Evolutionary conservation across 352 stramenopile genomes (phyloP), one percentile per base, ranked within the genome.

Genomic region (Phytophthora lateralis): DNA sequence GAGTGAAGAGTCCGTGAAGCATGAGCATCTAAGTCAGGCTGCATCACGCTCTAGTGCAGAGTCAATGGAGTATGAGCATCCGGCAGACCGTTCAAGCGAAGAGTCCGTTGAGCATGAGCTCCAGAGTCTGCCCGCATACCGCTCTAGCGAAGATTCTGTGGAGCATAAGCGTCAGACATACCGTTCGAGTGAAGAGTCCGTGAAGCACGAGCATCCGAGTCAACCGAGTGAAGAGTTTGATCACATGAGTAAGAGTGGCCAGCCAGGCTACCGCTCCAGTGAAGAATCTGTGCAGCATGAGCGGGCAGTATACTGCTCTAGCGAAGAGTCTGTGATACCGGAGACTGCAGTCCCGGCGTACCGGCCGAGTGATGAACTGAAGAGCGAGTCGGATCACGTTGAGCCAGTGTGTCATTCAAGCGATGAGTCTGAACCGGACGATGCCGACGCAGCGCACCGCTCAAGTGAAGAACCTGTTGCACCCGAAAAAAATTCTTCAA

Each of bases 351-450:
- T n/a, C 4, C 6, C 21, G 11, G 24, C 24, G 14, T 50, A 37
- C 15, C 43, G 43, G 9, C 15, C 24, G 14, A 37, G 43, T 4
- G 46, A 53, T 8, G 46, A 53, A 41, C 51, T 55, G n/a, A 41
- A 60, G 14, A 21, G 32, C 29, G 42, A 61, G 24, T 4, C 15
- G 4, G 14, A 20, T 24, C 27, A 51, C 18, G 29, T 15, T 45
- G 53, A 60, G 42, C 10, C 42, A 39, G 32, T 27, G 10, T 39
- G 45, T 21, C 29, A 30, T 24, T 63, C 29, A 14, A 60, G 35
- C 26, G 41, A 52, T 41, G 63, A 61, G 14, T 66, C 50, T 35
- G 58, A 65, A 29, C 26, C 38, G 15, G 64, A 69, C 10, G 32
- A 65, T 18, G 41, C 44, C 21, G 60, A 58, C 9, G 46, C 26